phyloP scores from a whole-genome alignment of 2,329 filamentous ascomycete genomes.

The Fusarium decemcellulare region DNA sequence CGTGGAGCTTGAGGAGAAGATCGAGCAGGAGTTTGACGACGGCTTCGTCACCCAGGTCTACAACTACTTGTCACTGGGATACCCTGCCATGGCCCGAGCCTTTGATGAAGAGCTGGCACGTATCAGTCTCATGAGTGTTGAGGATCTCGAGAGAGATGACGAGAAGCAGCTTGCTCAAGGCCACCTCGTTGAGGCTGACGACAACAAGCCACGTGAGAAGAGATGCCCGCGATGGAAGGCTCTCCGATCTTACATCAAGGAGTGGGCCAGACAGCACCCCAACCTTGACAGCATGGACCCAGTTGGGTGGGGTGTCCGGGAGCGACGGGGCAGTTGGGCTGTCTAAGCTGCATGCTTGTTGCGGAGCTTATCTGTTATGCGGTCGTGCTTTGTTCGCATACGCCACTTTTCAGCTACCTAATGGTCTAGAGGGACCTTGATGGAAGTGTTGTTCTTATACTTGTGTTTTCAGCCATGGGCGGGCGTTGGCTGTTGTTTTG shows the following conservation, averaged over 20 bases:
- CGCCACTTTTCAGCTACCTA: slow-evolving; percentile 2
- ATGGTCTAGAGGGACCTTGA: slow-evolving; percentile 2
- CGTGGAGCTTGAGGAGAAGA: slow-evolving; percentile 67
- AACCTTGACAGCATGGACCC: slow-evolving; percentile 73
- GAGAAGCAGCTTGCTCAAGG: slow-evolving; percentile 73
- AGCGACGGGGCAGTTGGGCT: slow-evolving; percentile 80
- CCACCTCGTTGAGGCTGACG: slow-evolving; percentile 75
- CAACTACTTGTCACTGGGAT: slow-evolving; percentile 95
- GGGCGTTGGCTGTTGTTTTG: slow-evolving; percentile 33
- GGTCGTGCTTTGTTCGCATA: slow-evolving; percentile 4
- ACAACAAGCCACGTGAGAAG: slow-evolving; percentile 59
- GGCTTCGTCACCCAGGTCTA: slow-evolving; percentile 94
- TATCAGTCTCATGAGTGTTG: slow-evolving; percentile 79
- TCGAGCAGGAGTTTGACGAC: slow-evolving; percentile 81
- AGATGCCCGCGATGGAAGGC: slow-evolving; percentile 85
- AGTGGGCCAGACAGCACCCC: slow-evolving; percentile 93
- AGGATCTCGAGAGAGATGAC: slow-evolving; percentile 81
- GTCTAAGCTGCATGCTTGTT: slow-evolving; percentile 58
- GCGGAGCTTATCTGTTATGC: neutral
- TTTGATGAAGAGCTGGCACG: slow-evolving; percentile 90
- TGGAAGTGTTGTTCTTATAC: slow-evolving; percentile 12
- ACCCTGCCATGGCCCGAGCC: slow-evolving; percentile 85
- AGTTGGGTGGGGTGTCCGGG: slow-evolving; percentile 77
- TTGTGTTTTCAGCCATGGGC: slow-evolving; percentile 26
- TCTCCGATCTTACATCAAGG: slow-evolving; percentile 84